Evolutionary conservation across 2,329 filamentous ascomycete genomes (phyloP), one percentile per base, ranked within the genome.

Genomic region (Alternaria angustiovoidea): DNA sequence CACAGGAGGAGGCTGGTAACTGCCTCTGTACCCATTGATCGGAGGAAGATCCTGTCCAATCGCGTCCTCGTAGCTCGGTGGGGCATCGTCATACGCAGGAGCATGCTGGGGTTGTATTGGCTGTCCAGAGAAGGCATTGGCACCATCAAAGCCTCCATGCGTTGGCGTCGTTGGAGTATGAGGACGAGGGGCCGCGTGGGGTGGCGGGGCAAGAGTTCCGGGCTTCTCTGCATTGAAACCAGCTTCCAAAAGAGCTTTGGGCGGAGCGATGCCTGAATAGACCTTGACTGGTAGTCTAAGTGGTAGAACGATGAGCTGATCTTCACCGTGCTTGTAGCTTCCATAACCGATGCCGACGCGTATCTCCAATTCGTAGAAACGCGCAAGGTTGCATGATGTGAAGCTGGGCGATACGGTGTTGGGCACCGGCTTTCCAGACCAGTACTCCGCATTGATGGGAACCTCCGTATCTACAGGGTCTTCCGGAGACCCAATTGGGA

Each of bases 31-130:
- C 62, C 89, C 91, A 74, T 92, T 87, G 57, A 93, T 87, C 1
- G 92, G 91, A 36, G 87, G 89, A 63, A 95, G 80, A 59, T 89
- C 87, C 65, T 92, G 89, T 7, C 93, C 93, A 80, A 97, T 89
- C 12, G 93, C 93, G 78, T 97, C 94, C 79, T 97, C 93, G 74
- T 98, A 98, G 72, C 92, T 97, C 7, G 94, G 94, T 18, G 94
- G 94, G n/a, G 93, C 92, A 57, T 95, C 93, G 32, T 92, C 89
- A 65, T 86, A 83, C 2, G 78, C 81, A 11, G 75, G 86, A 22
- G 77, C 72, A 2, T 66, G 57, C 22, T 70, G 59, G 22, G 64
- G 59, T 30, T 63, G 59, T 39, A 65, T 66, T 46, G 72, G 67
- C 22, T 61, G 53, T 4, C 68, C 69, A 32, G 71, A 63, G 46